Evolutionary conservation across 139 green algal genomes (phyloP), one percentile per base, ranked within the genome.

Genomic region (Auxenochlorella pyrenoidosa): DNA sequence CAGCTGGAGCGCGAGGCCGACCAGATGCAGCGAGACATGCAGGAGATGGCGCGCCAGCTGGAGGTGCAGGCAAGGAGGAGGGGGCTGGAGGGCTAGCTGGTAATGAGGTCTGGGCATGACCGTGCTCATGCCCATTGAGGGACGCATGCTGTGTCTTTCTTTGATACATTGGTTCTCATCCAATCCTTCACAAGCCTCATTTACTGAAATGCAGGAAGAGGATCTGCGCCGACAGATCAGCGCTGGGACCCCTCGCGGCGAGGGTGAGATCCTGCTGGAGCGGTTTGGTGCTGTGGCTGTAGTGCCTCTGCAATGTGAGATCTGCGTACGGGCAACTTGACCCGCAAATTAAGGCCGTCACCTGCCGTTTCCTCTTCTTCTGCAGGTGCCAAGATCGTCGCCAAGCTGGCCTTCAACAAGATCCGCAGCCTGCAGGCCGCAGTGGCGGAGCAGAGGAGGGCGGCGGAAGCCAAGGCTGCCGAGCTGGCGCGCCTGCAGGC

Each of bases 331-430:
- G 15, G 16, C 54, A 24, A 63, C 54, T 26, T 24, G 2, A 28
- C 15, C n/a, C n/a, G n/a, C n/a, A n/a, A n/a, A n/a, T n/a, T n/a
- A n/a, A n/a, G n/a, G n/a, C n/a, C n/a, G n/a, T n/a, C n/a, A n/a
- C 54, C 16, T 63, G 15, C 13, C 22, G 54, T 2, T 63, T 8
- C 73, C 40, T 10, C 5, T 26, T 36, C 10, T 32, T 82, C 0
- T 68, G 44, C 78, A 84, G 78, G 66, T 40, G 66, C 79, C 79
- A 90, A 90, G 70, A 58, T 84, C 18, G 87, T 90, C 5, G 40
- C 87, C 5, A 34, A n/a, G 28, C 71, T 85, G 24, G 41, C 72
- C 2, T 90, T 90, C 40, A 47, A 90, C 10, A 88, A 84, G n/a
- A 90, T 90, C 38, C 36, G 51, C 30, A 60, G 32, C 4, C 40